A percentile compares a stretch with the other conserved stretches of the same genome.
Evolutionary conservation across 83 land plant species (phyloP).

Genomic region (Diphasiastrum complanatum): DNA sequence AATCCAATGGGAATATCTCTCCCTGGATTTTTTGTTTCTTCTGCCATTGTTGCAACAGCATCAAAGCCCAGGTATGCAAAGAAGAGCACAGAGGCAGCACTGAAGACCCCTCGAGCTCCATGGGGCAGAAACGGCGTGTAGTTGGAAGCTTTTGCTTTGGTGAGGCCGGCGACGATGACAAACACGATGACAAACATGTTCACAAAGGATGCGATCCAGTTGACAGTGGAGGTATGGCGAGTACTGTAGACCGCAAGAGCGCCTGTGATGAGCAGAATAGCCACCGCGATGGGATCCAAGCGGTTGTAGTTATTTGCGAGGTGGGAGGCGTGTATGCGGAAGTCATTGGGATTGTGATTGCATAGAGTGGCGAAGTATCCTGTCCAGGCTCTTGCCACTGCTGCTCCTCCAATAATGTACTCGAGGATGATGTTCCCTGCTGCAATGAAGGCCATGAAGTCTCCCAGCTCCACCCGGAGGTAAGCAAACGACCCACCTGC

Average conservation of each 20-base stretch:
- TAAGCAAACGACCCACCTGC: too few species aligned
- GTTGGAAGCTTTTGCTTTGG: slow-evolving; percentile 6
- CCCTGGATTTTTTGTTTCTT: slow-evolving; percentile 10
- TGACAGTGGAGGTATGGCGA: slow-evolving; percentile 3
- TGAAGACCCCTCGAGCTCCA: slow-evolving; percentile 2
- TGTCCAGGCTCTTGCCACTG: slow-evolving; percentile 10
- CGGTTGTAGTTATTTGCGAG: slow-evolving; percentile 7
- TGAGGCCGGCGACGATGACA: slow-evolving; percentile 7
- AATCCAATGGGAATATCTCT: slow-evolving; percentile 5
- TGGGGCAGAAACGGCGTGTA: too few species aligned
- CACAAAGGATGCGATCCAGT: slow-evolving; percentile 7
- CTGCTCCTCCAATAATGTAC: slow-evolving; percentile 10
- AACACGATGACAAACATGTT: slow-evolving; percentile 12
- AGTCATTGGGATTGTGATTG: neutral
- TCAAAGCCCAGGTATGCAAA: too few species aligned
- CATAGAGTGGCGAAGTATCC: slow-evolving; percentile 4
- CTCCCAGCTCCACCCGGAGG: too few species aligned
- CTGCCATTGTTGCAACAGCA: slow-evolving; percentile 13
- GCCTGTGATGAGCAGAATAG: neutral
- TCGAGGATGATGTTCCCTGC: slow-evolving; percentile 15
- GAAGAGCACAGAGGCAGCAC: slow-evolving; percentile 5
- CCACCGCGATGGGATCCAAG: slow-evolving; percentile 8
- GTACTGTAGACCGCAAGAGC: slow-evolving; percentile 3
- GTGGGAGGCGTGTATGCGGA: slow-evolving; percentile 2
- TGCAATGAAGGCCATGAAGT: too few species aligned